Evolutionary conservation across 2,329 filamentous ascomycete genomes (phyloP).

Genomic region (Sporothrix luriei): DNA sequence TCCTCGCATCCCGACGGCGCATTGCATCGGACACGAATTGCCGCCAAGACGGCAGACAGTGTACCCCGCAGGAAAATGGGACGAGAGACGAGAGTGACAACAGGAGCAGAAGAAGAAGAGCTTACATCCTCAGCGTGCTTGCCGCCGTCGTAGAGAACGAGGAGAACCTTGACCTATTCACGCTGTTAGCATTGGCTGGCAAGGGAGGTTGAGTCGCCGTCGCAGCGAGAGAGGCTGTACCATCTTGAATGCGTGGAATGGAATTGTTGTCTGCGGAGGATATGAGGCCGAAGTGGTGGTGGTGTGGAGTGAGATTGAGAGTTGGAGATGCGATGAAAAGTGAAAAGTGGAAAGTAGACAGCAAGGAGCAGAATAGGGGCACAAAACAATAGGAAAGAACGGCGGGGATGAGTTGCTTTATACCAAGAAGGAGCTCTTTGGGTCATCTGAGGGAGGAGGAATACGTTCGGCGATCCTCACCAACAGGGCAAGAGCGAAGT

Average conservation of each 20-base stretch:
- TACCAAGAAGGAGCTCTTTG: constrained; percentile 15
- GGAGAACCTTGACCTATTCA: constrained; percentile 88
- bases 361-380: background rate
- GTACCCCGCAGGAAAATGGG: background rate
- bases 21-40: background rate
- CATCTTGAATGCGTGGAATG: constrained; percentile 32
- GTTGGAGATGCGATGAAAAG: constrained; percentile 13
- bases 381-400: background rate
- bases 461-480: constrained; percentile 18
- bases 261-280: background rate
- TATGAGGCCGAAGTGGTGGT: constrained; percentile 5
- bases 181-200: constrained; percentile 52
- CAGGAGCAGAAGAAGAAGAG: constrained; percentile 28
- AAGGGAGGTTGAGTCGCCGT: constrained; percentile 39
- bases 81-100: background rate
- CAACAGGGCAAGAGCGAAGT: constrained; percentile 13
- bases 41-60: constrained; percentile 1
- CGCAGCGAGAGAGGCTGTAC: constrained; percentile 20
- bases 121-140: constrained; percentile 83
- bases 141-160: constrained; percentile 89
- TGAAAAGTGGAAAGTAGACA: background rate
- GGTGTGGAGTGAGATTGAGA: constrained; percentile 17
- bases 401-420: constrained; percentile 22
- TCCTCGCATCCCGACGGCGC: background rate
- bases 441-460: background rate